Evolutionary conservation across 2,329 filamentous ascomycete genomes (phyloP).

Genomic region (Drechmeria coniospora): DNA sequence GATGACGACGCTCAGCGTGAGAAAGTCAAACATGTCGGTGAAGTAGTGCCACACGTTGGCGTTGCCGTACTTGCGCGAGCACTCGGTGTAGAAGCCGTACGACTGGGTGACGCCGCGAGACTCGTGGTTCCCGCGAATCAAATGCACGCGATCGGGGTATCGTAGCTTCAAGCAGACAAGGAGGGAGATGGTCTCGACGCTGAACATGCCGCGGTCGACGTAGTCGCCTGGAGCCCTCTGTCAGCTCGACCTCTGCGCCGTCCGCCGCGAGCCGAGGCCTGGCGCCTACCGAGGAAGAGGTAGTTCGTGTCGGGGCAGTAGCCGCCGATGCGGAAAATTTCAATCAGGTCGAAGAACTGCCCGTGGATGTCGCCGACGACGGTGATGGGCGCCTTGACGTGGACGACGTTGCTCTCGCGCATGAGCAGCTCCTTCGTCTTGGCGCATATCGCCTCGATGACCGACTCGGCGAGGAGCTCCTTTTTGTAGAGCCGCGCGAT

Average conservation of each 20-base stretch:
- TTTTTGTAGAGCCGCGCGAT: conserved; percentile 94
- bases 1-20: conserved; percentile 92
- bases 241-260: not conserved
- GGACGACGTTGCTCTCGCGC: conserved; percentile 99
- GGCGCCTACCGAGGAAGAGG: conserved; percentile 65
- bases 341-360: conserved; percentile 97
- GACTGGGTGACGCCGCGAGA: conserved; percentile 95
- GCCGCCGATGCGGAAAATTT: conserved; percentile 97
- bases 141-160: conserved; percentile 87
- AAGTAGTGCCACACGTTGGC: conserved; percentile 99
- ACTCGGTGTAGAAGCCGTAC: conserved; percentile 98
- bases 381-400: conserved; percentile 87
- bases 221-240: conserved; percentile 57
- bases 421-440: conserved; percentile 98
- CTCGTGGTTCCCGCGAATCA: conserved; percentile 97
- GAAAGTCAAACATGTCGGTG: conserved; percentile 98
- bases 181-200: conserved; percentile 94
- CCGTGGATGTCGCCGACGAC: conserved; percentile 98
- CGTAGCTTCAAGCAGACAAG: conserved; percentile 93
- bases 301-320: conserved; percentile 98
- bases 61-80: conserved; percentile 93
- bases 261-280: not conserved
- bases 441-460: conserved; percentile 97
- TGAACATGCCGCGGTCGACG: conserved; percentile 95
- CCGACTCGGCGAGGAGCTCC: conserved; percentile 89